Conservation (phyloP, 345 rosid genomes). For the Laguncularia racemosa region DNA sequence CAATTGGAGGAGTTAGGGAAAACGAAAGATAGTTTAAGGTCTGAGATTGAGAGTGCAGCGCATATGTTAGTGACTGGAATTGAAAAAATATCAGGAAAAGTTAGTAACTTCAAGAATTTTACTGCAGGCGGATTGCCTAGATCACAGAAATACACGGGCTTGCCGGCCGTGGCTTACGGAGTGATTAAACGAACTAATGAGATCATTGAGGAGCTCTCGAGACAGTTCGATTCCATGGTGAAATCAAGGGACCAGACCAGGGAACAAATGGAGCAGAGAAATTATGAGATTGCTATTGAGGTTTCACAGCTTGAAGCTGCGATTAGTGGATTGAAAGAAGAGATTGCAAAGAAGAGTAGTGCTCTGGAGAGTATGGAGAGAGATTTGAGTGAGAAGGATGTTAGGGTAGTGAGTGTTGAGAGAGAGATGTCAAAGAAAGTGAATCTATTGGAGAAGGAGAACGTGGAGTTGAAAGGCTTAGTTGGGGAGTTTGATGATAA, state of each 20-base stretch:
- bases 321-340: constrained; percentile 61
- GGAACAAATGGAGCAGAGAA: constrained; percentile 89
- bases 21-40: constrained; percentile 51
- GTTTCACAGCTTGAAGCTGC: constrained; percentile 95
- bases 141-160: constrained; percentile 72
- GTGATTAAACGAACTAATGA: constrained; percentile 92
- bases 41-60: constrained; percentile 75
- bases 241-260: constrained; percentile 86
- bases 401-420: constrained; percentile 42
- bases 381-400: constrained; percentile 45
- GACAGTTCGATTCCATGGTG: constrained; percentile 45
- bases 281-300: constrained; percentile 96
- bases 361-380: constrained; percentile 52
- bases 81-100: constrained; percentile 89
- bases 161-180: constrained; percentile 77
- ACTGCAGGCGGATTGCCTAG: constrained; percentile 67
- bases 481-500: constrained; percentile 72
- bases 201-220: constrained; percentile 84
- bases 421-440: constrained; percentile 43
- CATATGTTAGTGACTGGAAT: constrained; percentile 92
- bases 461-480: constrained; percentile 50
- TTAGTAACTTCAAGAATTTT: constrained; percentile 68
- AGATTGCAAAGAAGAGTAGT: constrained; percentile 50
- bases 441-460: constrained; percentile 41
- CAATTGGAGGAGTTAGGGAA: constrained; percentile 53